Evolutionary conservation across 352 stramenopile species (phyloP), one percentile per base, ranked within the genome.

Genomic region (Phytopythium sindhum): DNA sequence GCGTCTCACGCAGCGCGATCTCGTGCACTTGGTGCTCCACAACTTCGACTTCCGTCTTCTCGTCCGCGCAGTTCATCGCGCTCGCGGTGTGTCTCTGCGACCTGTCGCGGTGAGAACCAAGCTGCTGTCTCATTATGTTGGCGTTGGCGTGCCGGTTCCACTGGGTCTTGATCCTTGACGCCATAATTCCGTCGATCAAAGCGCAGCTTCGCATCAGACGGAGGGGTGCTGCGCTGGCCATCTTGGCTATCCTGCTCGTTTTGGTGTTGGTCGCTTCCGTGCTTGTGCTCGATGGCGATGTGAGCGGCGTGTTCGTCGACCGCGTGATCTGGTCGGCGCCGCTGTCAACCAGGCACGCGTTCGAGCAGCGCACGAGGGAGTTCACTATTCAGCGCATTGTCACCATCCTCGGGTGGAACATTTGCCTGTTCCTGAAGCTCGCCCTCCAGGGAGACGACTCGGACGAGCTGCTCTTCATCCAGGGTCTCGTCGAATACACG

Each of bases 141-240:
- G 62, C 74, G 8, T 87, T 78, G 74, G 66, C 61, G 65, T 35
- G 82, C 24, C 86, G 80, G 76, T 80, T 85, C 39, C 75, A 83
- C 42, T 87, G 64, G 51, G 2, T 82, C 11, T 63, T 89, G 8
- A 61, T 71, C 9, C 56, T 86, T 14, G 80, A 87, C 47, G 75
- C 78, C 23, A 41, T 87, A 31, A 84, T 72, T 6, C 78, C 76
- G 2, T 58, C 63, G 26, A 29, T 76, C 24, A 64, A 60, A 12
- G 11, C 24, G 0, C 58, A 60, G 9, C n/a, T 72, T 0, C 29
- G 61, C 14, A 60, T 68, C 44, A 57, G 61, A 15, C 68, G 67
- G 15, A 19, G 57, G 7, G 61, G 66, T 4, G 61, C 61, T 26
- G 35, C 68, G 19, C 50, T 60, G 21, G 59, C 50, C 5, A 58